phyloP scores from a whole-genome alignment of 768 basidiomycete genomes.

The Baorangia bicolor region DNA sequence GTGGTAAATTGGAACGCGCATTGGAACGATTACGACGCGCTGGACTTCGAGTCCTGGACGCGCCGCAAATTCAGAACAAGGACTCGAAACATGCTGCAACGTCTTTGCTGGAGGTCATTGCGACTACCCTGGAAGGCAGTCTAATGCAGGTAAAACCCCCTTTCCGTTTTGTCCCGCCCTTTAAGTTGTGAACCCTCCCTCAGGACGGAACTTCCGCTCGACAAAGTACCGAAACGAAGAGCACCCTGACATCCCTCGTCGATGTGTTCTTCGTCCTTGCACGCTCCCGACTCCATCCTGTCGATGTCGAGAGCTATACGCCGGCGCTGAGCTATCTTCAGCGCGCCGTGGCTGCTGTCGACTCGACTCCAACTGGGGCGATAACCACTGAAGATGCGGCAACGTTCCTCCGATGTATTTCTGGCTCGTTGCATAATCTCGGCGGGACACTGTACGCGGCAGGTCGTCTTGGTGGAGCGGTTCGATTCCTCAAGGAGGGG shows the following conservation, averaged over 20 bases:
- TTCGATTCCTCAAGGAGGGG: slow-evolving; percentile 64
- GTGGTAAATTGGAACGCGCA: slow-evolving; percentile 57
- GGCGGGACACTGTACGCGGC: slow-evolving; percentile 71
- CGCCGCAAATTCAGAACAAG: slow-evolving; percentile 6
- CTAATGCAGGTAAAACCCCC: slow-evolving; percentile 31
- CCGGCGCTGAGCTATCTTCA: slow-evolving; percentile 47
- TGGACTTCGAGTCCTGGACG: slow-evolving; percentile 49
- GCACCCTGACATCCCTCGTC: slow-evolving; percentile 43
- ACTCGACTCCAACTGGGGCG: slow-evolving; percentile 1
- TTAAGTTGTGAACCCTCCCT: neutral
- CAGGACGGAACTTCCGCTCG: slow-evolving; percentile 4
- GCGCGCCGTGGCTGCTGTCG: slow-evolving; percentile 36
- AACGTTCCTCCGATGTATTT: slow-evolving; percentile 66
- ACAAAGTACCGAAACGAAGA: slow-evolving; percentile 25
- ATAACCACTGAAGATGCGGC: slow-evolving; percentile 30
- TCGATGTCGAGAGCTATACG: slow-evolving; percentile 47
- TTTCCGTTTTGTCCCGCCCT: neutral
- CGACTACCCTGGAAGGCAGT: slow-evolving; percentile 30
- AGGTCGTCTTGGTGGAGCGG: slow-evolving; percentile 56
- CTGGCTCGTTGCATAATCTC: slow-evolving; percentile 68
- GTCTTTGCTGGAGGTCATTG: slow-evolving; percentile 38
- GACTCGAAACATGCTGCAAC: slow-evolving; percentile 14
- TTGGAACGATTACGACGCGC: slow-evolving; percentile 58
- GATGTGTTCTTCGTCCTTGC: slow-evolving; percentile 60
- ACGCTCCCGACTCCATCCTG: slow-evolving; percentile 39